A percentile compares a stretch with the other conserved stretches of the same genome.
Evolutionary conservation across 768 basidiomycete genomes (phyloP).

Genomic region (Pisolithus sp.): DNA sequence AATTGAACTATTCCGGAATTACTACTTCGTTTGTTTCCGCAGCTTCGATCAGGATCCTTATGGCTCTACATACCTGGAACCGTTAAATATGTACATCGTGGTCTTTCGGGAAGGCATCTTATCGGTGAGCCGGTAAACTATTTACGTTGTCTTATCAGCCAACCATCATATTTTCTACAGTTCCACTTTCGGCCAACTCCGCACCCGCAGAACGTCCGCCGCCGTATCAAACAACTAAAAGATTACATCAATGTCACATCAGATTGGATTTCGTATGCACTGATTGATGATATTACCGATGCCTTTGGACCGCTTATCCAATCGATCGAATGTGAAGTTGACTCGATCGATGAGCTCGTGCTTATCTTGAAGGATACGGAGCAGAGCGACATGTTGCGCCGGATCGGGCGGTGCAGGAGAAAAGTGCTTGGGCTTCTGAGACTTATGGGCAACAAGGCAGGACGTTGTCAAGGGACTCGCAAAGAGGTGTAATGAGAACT

Average conservation of each 20-base stretch:
- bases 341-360: conserved; percentile 97
- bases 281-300: conserved; percentile 99
- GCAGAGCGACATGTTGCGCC: conserved; percentile 94
- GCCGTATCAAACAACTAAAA: conserved; percentile 97
- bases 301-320: conserved; percentile 98
- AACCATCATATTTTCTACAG: conserved; percentile 31
- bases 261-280: conserved; percentile 99
- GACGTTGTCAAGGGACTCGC: conserved; percentile 99
- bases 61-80: conserved; percentile 94
- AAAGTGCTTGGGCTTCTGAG: conserved; percentile 97
- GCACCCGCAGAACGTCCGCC: conserved; percentile 95
- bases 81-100: conserved; percentile 99
- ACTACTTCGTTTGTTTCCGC: conserved; percentile 98
- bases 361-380: conserved; percentile 70
- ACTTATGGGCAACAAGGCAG: conserved; percentile 98
- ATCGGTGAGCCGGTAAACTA: conserved; percentile 54
- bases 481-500: conserved; percentile 97
- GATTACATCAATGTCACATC: conserved; percentile 99
- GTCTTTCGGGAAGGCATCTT: conserved; percentile 96
- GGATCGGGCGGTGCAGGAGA: conserved; percentile 97
- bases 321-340: conserved; percentile 98
- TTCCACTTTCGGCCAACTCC: conserved; percentile 98
- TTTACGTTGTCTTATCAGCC: background rate
- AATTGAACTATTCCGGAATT: conserved; percentile 97
- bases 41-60: conserved; percentile 99